Percentiles rank a stretch among this genome's conserved stretches.
phyloP scores from a whole-genome alignment of 345 rosid genomes.

The Fremontodendron californicum region DNA sequence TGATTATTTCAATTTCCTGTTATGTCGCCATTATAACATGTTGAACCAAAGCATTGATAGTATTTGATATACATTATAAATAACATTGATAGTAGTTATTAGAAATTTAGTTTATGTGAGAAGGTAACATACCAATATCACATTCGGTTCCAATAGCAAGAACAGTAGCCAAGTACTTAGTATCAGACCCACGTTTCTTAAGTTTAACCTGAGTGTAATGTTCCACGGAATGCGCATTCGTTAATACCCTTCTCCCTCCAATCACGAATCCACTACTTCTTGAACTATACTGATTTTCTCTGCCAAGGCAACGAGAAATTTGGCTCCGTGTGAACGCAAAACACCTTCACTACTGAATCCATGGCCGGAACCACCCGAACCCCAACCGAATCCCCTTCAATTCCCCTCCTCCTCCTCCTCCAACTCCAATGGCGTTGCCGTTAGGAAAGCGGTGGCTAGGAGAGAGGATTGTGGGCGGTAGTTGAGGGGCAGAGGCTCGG shows the following conservation, averaged over 20 bases:
- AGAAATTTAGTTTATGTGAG: background rate
- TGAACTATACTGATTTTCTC: constrained; percentile 58
- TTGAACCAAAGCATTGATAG: background rate
- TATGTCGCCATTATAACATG: background rate
- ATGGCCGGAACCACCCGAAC: constrained; percentile 51
- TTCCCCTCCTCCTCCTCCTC: too few species aligned
- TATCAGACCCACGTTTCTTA: constrained; percentile 60
- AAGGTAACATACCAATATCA: constrained; percentile 45
- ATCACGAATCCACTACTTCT: constrained; percentile 61
- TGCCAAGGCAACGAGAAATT: constrained; percentile 70
- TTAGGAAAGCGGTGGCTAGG: constrained; percentile 3
- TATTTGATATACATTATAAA: background rate
- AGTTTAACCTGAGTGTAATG: constrained; percentile 63
- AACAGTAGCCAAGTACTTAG: constrained; percentile 65
- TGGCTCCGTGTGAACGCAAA: constrained; percentile 68
- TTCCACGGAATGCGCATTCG: constrained; percentile 74
- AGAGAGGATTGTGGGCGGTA: background rate
- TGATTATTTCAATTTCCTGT: background rate
- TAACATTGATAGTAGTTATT: too few species aligned
- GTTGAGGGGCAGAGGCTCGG: constrained; percentile 18
- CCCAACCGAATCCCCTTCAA: too few species aligned
- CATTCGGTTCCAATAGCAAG: constrained; percentile 73
- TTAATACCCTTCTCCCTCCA: constrained; percentile 49
- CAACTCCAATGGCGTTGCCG: background rate
- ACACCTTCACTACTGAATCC: constrained; percentile 71